Evolutionary conservation across 1,284 basidiomycete genomes (phyloP).

Genomic region (Sphaerobolus stellatus): DNA sequence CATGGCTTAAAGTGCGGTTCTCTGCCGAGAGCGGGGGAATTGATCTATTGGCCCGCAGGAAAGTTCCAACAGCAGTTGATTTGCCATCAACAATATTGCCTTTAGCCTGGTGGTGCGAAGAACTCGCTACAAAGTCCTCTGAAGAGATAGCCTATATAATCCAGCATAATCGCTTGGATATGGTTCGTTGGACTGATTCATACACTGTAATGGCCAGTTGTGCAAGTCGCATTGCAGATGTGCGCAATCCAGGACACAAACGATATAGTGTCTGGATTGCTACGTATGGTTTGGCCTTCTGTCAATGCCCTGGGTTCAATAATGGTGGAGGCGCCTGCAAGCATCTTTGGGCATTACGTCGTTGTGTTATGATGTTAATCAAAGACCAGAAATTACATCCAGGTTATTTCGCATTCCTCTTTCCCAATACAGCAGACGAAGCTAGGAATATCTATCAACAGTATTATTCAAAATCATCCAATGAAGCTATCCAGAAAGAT

Average conservation of each 20-base stretch:
- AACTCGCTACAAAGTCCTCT: neutral
- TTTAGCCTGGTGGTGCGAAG: neutral
- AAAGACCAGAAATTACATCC: no score
- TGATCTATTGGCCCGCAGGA: neutral
- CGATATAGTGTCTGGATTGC: neutral
- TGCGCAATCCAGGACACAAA: neutral
- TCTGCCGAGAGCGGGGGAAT: no score
- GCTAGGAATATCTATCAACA: no score
- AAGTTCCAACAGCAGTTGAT: neutral
- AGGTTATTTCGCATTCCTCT: no score
- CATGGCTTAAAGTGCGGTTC: neutral
- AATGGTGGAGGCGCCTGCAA: neutral
- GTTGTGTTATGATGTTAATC: no score
- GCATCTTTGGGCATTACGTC: conserved; percentile 6
- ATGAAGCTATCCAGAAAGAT: no score
- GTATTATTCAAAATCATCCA: no score
- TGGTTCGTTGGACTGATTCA: neutral
- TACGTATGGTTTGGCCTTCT: neutral
- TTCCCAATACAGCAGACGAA: no score
- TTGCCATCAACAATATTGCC: neutral
- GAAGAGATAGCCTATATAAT: neutral
- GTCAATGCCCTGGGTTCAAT: neutral
- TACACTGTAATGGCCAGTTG: neutral
- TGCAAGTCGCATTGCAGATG: neutral
- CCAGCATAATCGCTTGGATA: neutral